Conservation (phyloP, 2,329 filamentous ascomycete genomes). For the Tolypocladium sp. region DNA sequence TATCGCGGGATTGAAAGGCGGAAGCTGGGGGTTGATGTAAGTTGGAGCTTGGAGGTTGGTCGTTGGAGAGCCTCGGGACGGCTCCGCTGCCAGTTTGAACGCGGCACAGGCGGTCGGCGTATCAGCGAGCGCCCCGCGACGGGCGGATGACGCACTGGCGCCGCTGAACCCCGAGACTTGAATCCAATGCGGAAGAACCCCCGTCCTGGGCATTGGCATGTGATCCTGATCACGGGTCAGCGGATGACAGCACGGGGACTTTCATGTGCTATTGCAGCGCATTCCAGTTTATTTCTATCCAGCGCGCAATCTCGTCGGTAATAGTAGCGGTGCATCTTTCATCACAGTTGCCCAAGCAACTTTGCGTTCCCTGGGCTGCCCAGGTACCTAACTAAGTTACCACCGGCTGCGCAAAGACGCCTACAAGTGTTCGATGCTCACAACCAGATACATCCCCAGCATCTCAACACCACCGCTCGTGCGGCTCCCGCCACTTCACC, state of each 20-base stretch:
- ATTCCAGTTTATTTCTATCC: not conserved
- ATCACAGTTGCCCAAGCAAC: not conserved
- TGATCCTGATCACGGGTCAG: not conserved
- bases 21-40: not conserved
- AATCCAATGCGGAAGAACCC: not conserved
- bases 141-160: not conserved
- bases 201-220: not conserved
- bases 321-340: not conserved
- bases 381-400: too few species aligned
- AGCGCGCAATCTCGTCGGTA: not conserved
- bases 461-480: slow-evolving; percentile 69
- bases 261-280: not conserved
- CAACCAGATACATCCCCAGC: too few species aligned
- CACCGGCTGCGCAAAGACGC: too few species aligned
- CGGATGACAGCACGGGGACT: not conserved
- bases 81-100: not conserved
- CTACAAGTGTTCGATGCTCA: too few species aligned
- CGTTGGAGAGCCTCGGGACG: not conserved
- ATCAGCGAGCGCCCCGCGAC: not conserved
- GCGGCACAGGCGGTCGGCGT: not conserved
- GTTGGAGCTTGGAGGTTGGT: not conserved
- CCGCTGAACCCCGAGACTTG: not conserved
- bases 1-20: not conserved
- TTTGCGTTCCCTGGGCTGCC: too few species aligned
- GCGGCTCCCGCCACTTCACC: slow-evolving; percentile 75